Percentiles rank a stretch among this genome's conserved stretches.
Conservation (phyloP, 495 filamentous ascomycete species). For the Xanthoparmelia taractica region DNA sequence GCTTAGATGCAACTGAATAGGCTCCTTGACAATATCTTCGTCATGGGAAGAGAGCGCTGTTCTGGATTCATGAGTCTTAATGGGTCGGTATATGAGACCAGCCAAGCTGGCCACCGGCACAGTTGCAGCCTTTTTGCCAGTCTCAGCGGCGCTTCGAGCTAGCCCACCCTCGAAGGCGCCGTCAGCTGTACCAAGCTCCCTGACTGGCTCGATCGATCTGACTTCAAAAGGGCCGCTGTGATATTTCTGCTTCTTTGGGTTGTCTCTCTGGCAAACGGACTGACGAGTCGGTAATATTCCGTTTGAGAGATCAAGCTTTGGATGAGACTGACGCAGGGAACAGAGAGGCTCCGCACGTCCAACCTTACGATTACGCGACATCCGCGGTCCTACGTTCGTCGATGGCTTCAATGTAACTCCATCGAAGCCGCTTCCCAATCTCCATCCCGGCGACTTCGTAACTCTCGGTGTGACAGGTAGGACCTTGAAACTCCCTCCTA, state of each 20-base stretch:
- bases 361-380: neutral
- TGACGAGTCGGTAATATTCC: neutral
- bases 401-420: neutral
- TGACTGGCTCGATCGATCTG: neutral
- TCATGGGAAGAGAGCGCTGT: neutral
- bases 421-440: conserved; percentile 20
- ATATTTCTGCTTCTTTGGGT: neutral
- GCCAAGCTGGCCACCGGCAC: neutral
- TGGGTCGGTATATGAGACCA: neutral
- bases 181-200: neutral
- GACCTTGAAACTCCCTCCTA: conserved; percentile 11
- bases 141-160: neutral
- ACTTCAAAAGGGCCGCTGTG: neutral
- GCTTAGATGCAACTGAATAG: neutral
- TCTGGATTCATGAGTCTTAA: neutral
- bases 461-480: conserved; percentile 16
- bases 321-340: neutral
- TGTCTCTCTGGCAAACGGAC: neutral
- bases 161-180: neutral
- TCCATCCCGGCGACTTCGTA: conserved; percentile 10
- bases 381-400: neutral
- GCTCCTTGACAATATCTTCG: neutral
- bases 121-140: neutral
- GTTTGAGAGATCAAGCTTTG: conserved; percentile 1
- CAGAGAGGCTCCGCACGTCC: neutral